Base-by-base conservation (phyloP, 257 asterid species). In the Galeopsis tetrahit region DNA sequence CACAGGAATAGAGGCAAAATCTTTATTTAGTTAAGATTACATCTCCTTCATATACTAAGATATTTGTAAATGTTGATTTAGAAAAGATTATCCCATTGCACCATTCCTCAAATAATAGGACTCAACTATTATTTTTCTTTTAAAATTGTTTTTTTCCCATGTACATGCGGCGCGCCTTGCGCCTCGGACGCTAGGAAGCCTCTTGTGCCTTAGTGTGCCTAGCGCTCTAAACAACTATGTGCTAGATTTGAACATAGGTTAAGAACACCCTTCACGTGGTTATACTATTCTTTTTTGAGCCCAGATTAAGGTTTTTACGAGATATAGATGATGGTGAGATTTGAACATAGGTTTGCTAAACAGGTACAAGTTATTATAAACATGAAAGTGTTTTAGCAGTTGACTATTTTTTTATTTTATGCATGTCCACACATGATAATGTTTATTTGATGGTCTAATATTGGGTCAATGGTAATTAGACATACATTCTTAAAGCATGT, bases 311-410 rank as follows among this genome's bases (percentile, higher is more conserved):
- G 33, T 17, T 48, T 44, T 33, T n/a, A 39, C 28, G 56, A 64
- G n/a, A 64, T 10, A 21, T 17, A 43, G 49, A 64, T 64, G 46
- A 63, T 64, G 56, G n/a, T 21, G 56, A 64, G 17, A 5, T 42
- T 55, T 60, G 46, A 6, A 60, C 28, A 42, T 42, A 9, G 42
- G 48, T 42, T 42, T 42, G 33, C 49, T 63, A 38, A 14, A 10
- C 15, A 65, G 21, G 8, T n/a, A 65, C 31, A 32, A 5, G 10
- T 65, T 62, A 62, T 8, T 7, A 15, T 15, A 34, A 14, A 62
- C 14, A 38, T 38, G 33, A 7, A 62, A 62, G 17, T 6, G n/a
- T 36, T 38, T 38, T 62, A n/a, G 31, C n/a, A n/a, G n/a, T 15
- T 62, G 32, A 38, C 3, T n/a, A 38, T 62, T 39, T 39, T 8